Percentiles rank a stretch among this genome's conserved stretches.
Conservation (phyloP, 2,329 filamentous ascomycete species). For the Fusarium solani-melongenae region DNA sequence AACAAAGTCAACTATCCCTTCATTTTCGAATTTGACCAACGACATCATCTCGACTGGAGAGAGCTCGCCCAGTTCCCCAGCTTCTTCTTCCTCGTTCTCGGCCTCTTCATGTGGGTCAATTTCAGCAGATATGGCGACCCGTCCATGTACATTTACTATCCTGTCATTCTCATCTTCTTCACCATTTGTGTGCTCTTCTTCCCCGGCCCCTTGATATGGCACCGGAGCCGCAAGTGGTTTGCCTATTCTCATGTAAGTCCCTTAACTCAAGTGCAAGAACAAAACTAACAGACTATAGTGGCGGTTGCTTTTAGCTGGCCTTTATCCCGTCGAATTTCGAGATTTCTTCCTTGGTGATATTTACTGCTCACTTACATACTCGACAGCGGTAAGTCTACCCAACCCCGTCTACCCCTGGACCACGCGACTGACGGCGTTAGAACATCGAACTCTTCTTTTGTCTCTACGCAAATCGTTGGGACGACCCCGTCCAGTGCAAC, state of each 20-base stretch:
- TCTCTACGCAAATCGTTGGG: slow-evolving; percentile 84
- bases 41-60: slow-evolving; percentile 89
- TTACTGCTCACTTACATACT: slow-evolving; percentile 95
- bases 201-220: slow-evolving; percentile 79
- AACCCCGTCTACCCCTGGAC: accelerated
- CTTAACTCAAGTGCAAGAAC: accelerated
- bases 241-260: slow-evolving; percentile 83
- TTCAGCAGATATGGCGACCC: slow-evolving; percentile 76
- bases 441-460: slow-evolving; percentile 96
- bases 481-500: slow-evolving; percentile 80
- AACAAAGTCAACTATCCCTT: slow-evolving; percentile 96
- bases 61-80: slow-evolving; percentile 88
- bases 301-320: slow-evolving; percentile 83
- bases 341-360: slow-evolving; percentile 99
- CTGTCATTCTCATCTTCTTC: slow-evolving; percentile 79
- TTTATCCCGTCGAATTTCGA: slow-evolving; percentile 94
- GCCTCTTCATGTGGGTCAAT: slow-evolving; percentile 89
- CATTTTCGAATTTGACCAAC: slow-evolving; percentile 94
- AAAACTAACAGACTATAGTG: slow-evolving; percentile 63
- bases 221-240: slow-evolving; percentile 85
- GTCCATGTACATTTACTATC: slow-evolving; percentile 85
- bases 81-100: slow-evolving; percentile 81
- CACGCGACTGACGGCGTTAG: slow-evolving; percentile 53
- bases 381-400: slow-evolving; percentile 75
- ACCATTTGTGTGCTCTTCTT: slow-evolving; percentile 77